phyloP scores from a whole-genome alignment of 2,329 filamentous ascomycete species.

The Thelonectria discophora region DNA sequence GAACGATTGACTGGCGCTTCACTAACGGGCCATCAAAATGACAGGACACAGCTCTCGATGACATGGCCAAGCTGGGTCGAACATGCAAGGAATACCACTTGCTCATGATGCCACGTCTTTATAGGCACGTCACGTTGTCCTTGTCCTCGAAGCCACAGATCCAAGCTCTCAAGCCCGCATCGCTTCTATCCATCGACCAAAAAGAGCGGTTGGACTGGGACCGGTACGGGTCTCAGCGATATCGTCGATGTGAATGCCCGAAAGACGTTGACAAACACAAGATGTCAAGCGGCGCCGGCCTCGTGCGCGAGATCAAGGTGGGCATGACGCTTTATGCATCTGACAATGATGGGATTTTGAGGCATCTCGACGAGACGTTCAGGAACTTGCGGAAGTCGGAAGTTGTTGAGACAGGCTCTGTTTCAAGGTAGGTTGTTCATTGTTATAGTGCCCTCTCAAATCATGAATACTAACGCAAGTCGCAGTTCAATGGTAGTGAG shows the following conservation, averaged over 20 bases:
- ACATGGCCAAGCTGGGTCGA: constrained; percentile 20
- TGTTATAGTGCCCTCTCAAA: background rate
- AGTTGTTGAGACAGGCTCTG: constrained; percentile 14
- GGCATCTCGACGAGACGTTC: constrained; percentile 33
- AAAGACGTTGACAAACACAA: background rate
- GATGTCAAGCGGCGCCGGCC: constrained; percentile 18
- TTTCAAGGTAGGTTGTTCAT: constrained; percentile 25
- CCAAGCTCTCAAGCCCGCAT: constrained; percentile 28
- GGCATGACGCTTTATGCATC: constrained; percentile 9
- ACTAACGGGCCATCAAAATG: too few relatives aligned
- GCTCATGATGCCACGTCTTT: constrained; percentile 26
- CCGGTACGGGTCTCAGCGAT: too few relatives aligned
- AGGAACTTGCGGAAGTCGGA: constrained; percentile 29
- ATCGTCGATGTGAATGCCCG: constrained; percentile 30
- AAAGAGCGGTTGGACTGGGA: constrained; percentile 32
- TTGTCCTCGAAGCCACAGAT: constrained; percentile 28
- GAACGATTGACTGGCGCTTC: background rate
- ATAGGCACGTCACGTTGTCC: constrained; percentile 21
- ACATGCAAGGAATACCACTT: constrained; percentile 33
- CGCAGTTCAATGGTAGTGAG: constrained; percentile 23
- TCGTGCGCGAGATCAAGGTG: constrained; percentile 24
- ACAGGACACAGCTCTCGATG: constrained; percentile 6
- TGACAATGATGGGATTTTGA: constrained; percentile 27
- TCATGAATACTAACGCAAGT: constrained; percentile 3
- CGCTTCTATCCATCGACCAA: constrained; percentile 26